Evolutionary conservation across 768 basidiomycete species (phyloP), one percentile per base, ranked within the genome.

Genomic region (Boletus sensibilis): DNA sequence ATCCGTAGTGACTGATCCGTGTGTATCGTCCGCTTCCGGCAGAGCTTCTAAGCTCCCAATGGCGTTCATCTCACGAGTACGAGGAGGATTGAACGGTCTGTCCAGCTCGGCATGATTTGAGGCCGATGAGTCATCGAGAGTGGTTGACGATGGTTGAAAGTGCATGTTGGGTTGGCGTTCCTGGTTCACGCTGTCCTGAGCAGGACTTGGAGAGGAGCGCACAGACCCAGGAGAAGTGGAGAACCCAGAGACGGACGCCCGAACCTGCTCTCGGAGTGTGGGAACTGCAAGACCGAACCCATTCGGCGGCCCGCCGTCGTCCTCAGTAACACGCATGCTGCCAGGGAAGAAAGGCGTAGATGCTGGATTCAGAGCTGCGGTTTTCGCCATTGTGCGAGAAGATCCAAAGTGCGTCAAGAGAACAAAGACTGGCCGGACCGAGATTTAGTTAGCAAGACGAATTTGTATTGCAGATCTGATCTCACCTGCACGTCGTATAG

Each of bases 261-360:
- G 76, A 68, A 64, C 71, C 43, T 74, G 75, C 40, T 74, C 76
- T 55, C 75, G 79, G 67, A 76, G 75, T 58, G 75, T 68, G 62
- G 78, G 77, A 68, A 78, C 78, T 47, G 72, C 71, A 64, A 82
- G 80, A 52, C 74, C 73, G 42, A 81, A 69, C 56, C 74, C 75
- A 64, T 68, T 72, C 47, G 71, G 67, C 46, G 53, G n/a, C n/a
- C n/a, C 41, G 12, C 73, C 75, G 52, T 86, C 85, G 56, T 86
- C 84, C 54, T 85, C 85, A 64, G 68, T 75, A 62, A 77, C 67
- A 60, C 84, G 83, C 63, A 82, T 68, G 52, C 54, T 65, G 52
- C 87, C 87, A 58, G 90, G 90, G 71, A 90, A 90, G 81, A 92
- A 92, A 49, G 90, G 90, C 70, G 85, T 85, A 56, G 90, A 92